Conservation (phyloP, 2,329 filamentous ascomycete genomes). For the Paecilomyces sp. region DNA sequence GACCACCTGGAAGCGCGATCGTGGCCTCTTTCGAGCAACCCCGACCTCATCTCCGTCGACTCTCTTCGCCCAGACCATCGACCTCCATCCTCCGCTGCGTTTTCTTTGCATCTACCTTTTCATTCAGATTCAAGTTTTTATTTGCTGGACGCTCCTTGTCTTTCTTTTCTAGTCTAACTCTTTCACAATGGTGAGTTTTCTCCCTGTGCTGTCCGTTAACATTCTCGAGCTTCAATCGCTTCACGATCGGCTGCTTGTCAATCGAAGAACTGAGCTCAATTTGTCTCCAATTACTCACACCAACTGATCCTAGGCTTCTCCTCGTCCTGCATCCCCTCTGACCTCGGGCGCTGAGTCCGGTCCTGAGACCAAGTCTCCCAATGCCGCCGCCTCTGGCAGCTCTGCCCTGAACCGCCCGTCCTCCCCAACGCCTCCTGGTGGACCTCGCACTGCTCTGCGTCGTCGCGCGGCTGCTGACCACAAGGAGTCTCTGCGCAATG, state of each 20-base stretch:
- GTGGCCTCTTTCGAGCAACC: constrained; percentile 7
- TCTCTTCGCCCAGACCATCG: background rate
- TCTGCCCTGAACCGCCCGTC: constrained; percentile 68
- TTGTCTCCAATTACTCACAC: background rate
- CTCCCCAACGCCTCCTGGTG: constrained; percentile 83
- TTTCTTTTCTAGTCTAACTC: background rate
- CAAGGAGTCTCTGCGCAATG: constrained; percentile 95
- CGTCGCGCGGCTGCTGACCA: constrained; percentile 93
- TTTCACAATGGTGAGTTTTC: constrained; percentile 1
- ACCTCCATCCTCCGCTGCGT: background rate
- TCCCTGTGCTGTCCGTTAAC: background rate
- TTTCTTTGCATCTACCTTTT: background rate
- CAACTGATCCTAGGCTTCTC: constrained; percentile 24
- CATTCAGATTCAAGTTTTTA: background rate
- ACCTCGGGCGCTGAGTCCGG: constrained; percentile 40
- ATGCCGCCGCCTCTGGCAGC: constrained; percentile 46
- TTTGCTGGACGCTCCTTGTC: background rate
- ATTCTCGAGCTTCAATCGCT: background rate
- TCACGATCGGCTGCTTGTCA: background rate
- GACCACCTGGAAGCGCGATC: constrained; percentile 3
- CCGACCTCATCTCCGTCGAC: background rate
- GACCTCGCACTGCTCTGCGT: constrained; percentile 90
- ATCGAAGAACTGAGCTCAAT: background rate
- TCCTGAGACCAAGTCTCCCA: constrained; percentile 32
- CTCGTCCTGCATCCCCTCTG: constrained; percentile 36